phyloP scores from a whole-genome alignment of 768 basidiomycete species.

The Floccularia luteovirens region DNA sequence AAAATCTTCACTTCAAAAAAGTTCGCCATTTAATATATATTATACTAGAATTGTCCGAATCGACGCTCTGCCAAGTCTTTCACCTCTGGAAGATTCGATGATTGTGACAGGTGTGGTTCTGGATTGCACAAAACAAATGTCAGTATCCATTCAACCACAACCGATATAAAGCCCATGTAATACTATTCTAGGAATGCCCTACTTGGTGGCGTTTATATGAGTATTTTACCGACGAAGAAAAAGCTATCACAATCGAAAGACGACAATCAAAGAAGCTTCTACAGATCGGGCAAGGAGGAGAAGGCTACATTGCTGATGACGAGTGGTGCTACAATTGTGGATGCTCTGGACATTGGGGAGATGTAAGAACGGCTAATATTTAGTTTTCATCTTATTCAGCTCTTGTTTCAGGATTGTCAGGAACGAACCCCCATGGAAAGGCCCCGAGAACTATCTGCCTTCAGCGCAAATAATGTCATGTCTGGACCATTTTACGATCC shows the following conservation, averaged over 20 bases:
- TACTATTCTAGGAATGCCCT: slow-evolving; percentile 61
- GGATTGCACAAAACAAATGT: slow-evolving; percentile 58
- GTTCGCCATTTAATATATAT: neutral
- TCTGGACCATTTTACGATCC: slow-evolving; percentile 62
- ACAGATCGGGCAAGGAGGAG: slow-evolving; percentile 61
- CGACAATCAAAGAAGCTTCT: slow-evolving; percentile 45
- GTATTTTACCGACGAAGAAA: slow-evolving; percentile 53
- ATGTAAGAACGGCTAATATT: slow-evolving; percentile 38
- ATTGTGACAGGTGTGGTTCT: slow-evolving; percentile 69
- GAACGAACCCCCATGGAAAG: slow-evolving; percentile 31
- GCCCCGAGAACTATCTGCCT: slow-evolving; percentile 56
- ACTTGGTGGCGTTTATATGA: slow-evolving; percentile 77
- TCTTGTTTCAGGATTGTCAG: slow-evolving; percentile 48
- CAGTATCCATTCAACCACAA: slow-evolving; percentile 11
- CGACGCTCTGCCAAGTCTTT: slow-evolving; percentile 23
- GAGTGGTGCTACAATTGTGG: slow-evolving; percentile 85
- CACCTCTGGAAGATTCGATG: slow-evolving; percentile 23
- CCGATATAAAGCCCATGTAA: neutral
- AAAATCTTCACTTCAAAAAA: neutral
- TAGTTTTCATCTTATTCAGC: neutral
- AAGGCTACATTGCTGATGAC: slow-evolving; percentile 68
- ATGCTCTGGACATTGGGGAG: slow-evolving; percentile 65
- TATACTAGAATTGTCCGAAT: slow-evolving; percentile 63
- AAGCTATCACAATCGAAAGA: slow-evolving; percentile 28
- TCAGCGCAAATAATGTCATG: slow-evolving; percentile 51